Evolutionary conservation across 179 eudicot genomes (phyloP).

Genomic region (Actinidia chinensis): DNA sequence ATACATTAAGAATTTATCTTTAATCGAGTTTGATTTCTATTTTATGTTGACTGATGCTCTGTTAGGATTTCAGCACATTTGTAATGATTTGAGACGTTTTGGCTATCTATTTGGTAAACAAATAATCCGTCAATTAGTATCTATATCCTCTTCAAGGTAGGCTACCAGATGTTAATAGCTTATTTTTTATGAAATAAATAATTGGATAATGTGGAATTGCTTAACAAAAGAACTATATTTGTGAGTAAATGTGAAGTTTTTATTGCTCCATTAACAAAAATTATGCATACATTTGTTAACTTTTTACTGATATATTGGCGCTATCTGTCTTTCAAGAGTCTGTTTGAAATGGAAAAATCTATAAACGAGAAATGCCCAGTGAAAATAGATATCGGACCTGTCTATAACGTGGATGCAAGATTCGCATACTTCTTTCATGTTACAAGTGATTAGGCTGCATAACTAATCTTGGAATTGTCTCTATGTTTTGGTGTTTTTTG

Average conservation of each 20-base stretch:
- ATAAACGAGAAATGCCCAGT: slow-evolving; percentile 84
- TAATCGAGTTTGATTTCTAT: too few relatives aligned
- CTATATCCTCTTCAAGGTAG: background rate
- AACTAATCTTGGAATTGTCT: too few relatives aligned
- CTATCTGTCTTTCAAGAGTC: slow-evolving; percentile 69
- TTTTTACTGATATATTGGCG: slow-evolving; percentile 46
- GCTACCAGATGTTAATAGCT: background rate
- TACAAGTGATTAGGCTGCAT: too few relatives aligned
- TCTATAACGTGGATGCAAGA: slow-evolving; percentile 84
- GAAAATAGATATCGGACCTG: slow-evolving; percentile 97
- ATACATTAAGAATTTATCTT: background rate
- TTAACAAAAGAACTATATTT: background rate
- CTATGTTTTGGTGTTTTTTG: too few relatives aligned
- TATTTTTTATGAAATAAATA: background rate
- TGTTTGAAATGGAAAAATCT: slow-evolving; percentile 68
- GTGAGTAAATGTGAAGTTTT: background rate
- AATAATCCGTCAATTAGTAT: too few relatives aligned
- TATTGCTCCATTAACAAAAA: background rate
- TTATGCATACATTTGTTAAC: background rate
- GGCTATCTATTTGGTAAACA: background rate
- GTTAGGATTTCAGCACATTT: background rate
- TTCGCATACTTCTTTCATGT: background rate
- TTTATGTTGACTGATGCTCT: background rate
- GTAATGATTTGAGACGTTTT: background rate
- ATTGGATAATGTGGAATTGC: background rate